Evolutionary conservation across 2,329 filamentous ascomycete species (phyloP).

Genomic region (Pseudopyricularia cyperi): DNA sequence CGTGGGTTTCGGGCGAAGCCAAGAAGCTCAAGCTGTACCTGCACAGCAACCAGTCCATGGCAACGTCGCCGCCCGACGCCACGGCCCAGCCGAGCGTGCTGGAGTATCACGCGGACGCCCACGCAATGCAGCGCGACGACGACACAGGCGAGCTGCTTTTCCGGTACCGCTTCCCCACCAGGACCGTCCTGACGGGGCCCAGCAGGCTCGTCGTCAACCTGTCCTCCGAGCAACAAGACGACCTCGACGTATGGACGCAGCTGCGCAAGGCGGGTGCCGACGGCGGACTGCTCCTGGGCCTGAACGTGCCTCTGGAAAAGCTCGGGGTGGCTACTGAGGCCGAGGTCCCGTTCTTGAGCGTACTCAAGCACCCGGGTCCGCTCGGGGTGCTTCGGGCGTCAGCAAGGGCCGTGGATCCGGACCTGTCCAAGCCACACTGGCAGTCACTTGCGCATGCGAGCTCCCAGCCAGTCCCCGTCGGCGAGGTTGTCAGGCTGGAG

Average conservation of each 20-base stretch:
- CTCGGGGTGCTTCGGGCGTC: not conserved
- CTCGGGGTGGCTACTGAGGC: conserved; percentile 8
- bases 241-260: conserved; percentile 12
- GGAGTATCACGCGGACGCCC: not conserved
- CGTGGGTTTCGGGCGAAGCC: not conserved
- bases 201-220: conserved; percentile 6
- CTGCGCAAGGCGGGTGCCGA: conserved; percentile 9
- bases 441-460: not conserved
- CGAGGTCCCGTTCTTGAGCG: conserved; percentile 5
- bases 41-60: not conserved
- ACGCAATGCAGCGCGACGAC: not conserved
- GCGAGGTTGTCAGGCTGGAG: conserved; percentile 7
- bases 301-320: conserved; percentile 9
- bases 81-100: not conserved
- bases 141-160: conserved; percentile 1
- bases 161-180: conserved; percentile 1
- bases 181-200: conserved; percentile 3
- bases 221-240: conserved; percentile 6
- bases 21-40: not conserved
- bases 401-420: not conserved
- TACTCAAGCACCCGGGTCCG: not conserved
- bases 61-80: not conserved
- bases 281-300: conserved; percentile 7
- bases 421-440: no score
- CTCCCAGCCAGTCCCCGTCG: conserved; percentile 3